Percentiles rank a stretch among this genome's conserved stretches.
These are phyloP conservation scores for Macrotyloma uniflorum DNA, from an alignment of 306 rosid genomes.

Conservation along the genomic window DNA sequence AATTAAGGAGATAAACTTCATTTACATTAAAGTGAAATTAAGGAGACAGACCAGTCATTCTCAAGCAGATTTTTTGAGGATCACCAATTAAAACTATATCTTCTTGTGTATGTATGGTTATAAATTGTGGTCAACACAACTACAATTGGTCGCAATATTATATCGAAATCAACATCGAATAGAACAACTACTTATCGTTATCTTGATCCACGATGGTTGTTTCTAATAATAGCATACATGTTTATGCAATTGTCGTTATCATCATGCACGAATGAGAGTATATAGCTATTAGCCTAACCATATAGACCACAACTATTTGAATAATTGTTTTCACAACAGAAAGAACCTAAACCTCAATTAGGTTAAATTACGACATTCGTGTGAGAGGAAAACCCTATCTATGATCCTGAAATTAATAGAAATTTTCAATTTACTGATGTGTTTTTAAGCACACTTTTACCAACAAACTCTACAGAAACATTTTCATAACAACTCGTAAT, in stretches of 20 bases:
- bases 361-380: background rate
- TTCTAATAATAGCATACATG: slow-evolving; percentile 32
- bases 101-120: slow-evolving; percentile 30
- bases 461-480: background rate
- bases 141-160: slow-evolving; percentile 13
- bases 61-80: slow-evolving; percentile 7
- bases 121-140: slow-evolving; percentile 32
- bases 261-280: slow-evolving; percentile 39
- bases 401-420: background rate
- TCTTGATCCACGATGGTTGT: slow-evolving; percentile 33
- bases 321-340: slow-evolving; percentile 24
- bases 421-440: background rate
- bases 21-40: background rate
- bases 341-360: background rate
- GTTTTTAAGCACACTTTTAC: background rate
- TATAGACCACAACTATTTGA: background rate
- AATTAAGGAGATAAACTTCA: background rate
- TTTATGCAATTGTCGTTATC: slow-evolving; percentile 35
- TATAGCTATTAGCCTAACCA: slow-evolving; percentile 2
- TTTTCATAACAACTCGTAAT: background rate
- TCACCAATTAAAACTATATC: slow-evolving; percentile 28
- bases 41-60: slow-evolving; percentile 15
- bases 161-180: slow-evolving; percentile 17
- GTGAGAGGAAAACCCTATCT: background rate
- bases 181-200: slow-evolving; percentile 29